Evolutionary conservation across 2,329 filamentous ascomycete species (phyloP), one percentile per base, ranked within the genome.

Genomic region (Fusarium annulatum): DNA sequence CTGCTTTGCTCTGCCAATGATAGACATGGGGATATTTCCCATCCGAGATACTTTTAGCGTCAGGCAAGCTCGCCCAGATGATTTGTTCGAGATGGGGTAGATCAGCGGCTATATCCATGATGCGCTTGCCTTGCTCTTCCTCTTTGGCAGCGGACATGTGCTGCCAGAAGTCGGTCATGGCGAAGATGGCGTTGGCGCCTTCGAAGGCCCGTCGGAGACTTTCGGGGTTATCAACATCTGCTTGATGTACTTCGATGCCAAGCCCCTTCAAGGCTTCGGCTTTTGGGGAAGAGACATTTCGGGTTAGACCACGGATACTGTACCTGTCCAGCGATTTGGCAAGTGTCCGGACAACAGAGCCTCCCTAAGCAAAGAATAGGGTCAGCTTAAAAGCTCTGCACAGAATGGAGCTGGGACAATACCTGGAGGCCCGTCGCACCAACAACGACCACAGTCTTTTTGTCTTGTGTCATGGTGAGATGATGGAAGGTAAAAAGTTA

Each of bases 121-220:
- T 49, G 2, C 18, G 19, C 8, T 58, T 66, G 12, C 63, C 63
- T 7, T 66, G 63, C 0, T 26, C 36, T 49, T 65, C 63, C 5
- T 66, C 63, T 28, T 14, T 57, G 2, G 21, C 8, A 21, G 23
- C 63, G 7, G 61, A 58, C 61, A 65, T 65, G 18, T 65, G 63
- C 7, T 58, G 42, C 63, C 63, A 66, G 4, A 66, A 66, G 5
- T 66, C 63, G 2, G 61, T 65, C 63, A 66, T 66, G 42, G 63
- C 63, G 9, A 58, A 66, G 11, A 66, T 58, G 8, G 28, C 6
- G 2, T 66, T 16, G 0, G 61, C 61, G n/a, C 41, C 63, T 1
- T 23, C 21, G 6, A 65, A 65, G 2, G 49, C 61, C 0, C 7
- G 12, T 19, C 10, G n/a, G 0, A 66, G 42, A 16, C 49, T 65